Evolutionary conservation across 768 basidiomycete genomes (phyloP), one percentile per base, ranked within the genome.

Genomic region (Cystobasidium ongulense): DNA sequence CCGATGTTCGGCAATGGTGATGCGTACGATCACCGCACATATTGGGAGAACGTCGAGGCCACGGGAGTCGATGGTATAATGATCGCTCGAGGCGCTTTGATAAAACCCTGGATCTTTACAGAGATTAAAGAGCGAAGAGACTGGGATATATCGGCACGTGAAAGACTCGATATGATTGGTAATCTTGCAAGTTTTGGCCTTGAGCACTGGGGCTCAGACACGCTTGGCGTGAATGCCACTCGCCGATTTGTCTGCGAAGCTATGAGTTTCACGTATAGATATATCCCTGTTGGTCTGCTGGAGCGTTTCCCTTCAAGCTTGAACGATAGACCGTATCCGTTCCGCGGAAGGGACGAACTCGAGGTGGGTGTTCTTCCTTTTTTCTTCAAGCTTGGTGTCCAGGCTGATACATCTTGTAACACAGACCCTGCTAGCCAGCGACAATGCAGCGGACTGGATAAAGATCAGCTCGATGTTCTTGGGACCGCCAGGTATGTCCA

Each of bases 1-100:
- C 94, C 94, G 0, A 93, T 99, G 54, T 95, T 97, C 76, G 96
- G 96, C 8, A 92, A 92, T 31, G 96, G 96, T 0, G 96, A 99
- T 80, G 90, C 89, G 76, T 99, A 90, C 83, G 94, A 92, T 1
- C 87, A 90, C 4, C 84, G 89, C 73, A 88, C 86, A 73, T 94
- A 94, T 80, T 90, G 89, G 86, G 81, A 86, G 18, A 86, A 86
- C 54, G 85, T 93, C 35, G 87, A 91, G 53, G 80, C 83, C n/a
- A 87, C 86, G 31, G 91, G 91, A 3, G 92, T 96, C 0, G 94
- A 97, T 79, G 93, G 94, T 4, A 84, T 97, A 53, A 98, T 99
- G 96, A 85, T 97, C 39, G 96, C 88, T 0, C 85, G 96, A 25
- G 96, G 96, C 0, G 95, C 93, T 0, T 83, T 98, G 62, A 96